Conservation (phyloP, 768 basidiomycete species). For the Lactarius evosmus region DNA sequence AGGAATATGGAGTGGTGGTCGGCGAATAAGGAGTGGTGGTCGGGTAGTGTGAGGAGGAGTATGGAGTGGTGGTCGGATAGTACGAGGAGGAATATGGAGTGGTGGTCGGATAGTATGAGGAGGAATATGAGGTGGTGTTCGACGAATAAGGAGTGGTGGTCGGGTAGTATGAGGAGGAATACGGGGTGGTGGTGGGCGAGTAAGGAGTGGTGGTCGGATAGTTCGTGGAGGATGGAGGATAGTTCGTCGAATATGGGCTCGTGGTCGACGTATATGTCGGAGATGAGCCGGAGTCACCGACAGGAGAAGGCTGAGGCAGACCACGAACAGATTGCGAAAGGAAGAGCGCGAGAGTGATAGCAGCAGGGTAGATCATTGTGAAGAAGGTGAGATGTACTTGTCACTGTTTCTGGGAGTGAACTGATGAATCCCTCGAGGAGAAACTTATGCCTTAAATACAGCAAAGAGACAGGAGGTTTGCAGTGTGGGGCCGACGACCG, state of each 20-base stretch:
- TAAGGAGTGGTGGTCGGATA: not conserved
- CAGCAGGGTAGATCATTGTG: conserved; percentile 1
- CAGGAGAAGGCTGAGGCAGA: conserved; percentile 3
- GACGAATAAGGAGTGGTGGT: not conserved
- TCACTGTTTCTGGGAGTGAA: not conserved
- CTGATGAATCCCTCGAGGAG: not conserved
- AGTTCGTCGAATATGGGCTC: not conserved
- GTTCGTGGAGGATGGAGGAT: not conserved
- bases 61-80: not conserved
- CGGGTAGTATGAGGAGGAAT: not conserved
- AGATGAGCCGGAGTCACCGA: not conserved
- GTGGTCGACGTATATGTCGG: not conserved
- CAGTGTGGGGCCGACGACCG: not conserved
- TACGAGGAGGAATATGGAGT: not conserved
- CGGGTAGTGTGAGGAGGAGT: not conserved
- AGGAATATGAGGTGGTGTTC: not conserved
- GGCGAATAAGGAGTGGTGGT: not conserved
- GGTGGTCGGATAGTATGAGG: not conserved
- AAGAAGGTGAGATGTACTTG: not conserved
- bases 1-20: not conserved
- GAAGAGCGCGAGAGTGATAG: not conserved
- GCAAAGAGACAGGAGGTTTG: conserved; percentile 3
- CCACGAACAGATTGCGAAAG: not conserved
- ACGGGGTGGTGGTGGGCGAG: not conserved
- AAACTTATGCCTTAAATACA: not conserved